Conservation (phyloP, 2,329 filamentous ascomycete species). For the Diaporthe velutina region DNA sequence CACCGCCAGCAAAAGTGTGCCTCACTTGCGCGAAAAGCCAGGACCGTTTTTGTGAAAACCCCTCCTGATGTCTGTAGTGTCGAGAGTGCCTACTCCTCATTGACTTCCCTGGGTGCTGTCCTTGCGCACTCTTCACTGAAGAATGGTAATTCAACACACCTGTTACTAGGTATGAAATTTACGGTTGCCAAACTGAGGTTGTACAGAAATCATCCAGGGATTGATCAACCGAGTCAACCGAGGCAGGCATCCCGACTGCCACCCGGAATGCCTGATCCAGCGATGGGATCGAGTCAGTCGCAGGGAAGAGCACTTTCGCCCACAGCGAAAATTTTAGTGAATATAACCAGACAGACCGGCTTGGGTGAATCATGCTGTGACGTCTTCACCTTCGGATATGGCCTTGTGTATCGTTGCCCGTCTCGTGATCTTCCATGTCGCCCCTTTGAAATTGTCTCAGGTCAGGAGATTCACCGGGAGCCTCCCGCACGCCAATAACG, state of each 20-base stretch:
- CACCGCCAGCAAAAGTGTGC: too few relatives aligned
- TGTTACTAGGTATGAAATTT: background rate
- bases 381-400: background rate
- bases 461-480: background rate
- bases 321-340: background rate
- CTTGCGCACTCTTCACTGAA: too few relatives aligned
- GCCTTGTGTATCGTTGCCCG: background rate
- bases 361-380: background rate
- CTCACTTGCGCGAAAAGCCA: too few relatives aligned
- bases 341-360: background rate
- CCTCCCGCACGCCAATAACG: background rate
- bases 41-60: too few relatives aligned
- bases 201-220: background rate
- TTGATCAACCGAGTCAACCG: background rate
- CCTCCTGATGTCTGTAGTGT: background rate
- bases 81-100: too few relatives aligned
- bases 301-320: background rate
- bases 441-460: background rate
- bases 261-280: background rate
- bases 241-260: background rate
- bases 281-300: slow-evolving; percentile 23
- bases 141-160: too few relatives aligned
- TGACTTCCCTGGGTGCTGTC: background rate
- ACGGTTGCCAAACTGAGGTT: background rate
- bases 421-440: background rate